A percentile compares a stretch with the other conserved stretches of the same genome.
Evolutionary conservation across 2,329 filamentous ascomycete genomes (phyloP).

Genomic region (Colletotrichum siamense): DNA sequence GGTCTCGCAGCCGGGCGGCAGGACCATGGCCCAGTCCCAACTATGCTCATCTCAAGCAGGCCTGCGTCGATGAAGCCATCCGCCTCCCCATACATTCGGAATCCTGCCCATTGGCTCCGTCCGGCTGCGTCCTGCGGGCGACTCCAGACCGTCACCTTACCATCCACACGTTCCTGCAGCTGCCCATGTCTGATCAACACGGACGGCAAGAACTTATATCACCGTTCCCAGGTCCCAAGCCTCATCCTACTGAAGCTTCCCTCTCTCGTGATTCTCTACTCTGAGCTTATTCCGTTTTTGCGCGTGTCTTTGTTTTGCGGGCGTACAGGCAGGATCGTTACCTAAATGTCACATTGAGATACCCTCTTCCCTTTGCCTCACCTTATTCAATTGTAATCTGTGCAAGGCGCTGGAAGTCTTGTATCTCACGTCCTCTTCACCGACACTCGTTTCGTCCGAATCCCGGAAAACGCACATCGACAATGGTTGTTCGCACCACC

Average conservation of each 20-base stretch:
- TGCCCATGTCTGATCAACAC: not conserved
- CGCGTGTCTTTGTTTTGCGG: not conserved
- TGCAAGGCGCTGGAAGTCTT: constrained; percentile 12
- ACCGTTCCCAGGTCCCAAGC: not conserved
- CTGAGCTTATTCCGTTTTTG: not conserved
- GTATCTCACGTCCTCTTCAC: not conserved
- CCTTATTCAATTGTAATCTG: not conserved
- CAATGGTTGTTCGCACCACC: constrained; percentile 23
- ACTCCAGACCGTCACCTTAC: constrained; percentile 8
- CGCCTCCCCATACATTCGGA: not conserved
- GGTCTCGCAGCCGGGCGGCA: constrained; percentile 2
- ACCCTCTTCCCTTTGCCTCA: not conserved
- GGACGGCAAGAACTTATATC: constrained; percentile 2
- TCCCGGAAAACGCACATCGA: not conserved
- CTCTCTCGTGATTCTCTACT: not conserved
- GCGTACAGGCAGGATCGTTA: not conserved
- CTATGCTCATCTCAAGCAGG: not conserved
- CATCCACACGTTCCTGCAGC: constrained; percentile 12
- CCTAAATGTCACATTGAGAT: not conserved
- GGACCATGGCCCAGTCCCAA: not conserved
- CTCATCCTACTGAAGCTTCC: not conserved
- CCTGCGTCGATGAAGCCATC: not conserved
- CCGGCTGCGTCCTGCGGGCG: not conserved
- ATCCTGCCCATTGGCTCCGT: not conserved
- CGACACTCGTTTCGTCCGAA: not conserved